Evolutionary conservation across 805 yeast genomes (phyloP).

Genomic region (Cyberlindnera sargentensis): DNA sequence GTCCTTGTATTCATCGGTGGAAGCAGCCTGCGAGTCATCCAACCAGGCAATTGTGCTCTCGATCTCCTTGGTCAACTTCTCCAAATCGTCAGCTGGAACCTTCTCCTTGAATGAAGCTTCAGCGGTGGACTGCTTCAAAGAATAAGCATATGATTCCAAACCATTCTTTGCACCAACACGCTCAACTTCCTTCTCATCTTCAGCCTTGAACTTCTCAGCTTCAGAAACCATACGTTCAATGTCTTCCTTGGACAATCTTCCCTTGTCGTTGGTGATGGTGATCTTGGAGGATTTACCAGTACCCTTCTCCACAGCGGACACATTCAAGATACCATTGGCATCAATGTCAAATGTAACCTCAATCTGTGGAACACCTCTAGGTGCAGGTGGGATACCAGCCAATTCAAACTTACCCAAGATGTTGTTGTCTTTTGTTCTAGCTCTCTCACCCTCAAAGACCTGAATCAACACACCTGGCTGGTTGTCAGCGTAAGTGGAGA

Average conservation of each 20-base stretch:
- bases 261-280: slow-evolving; percentile 89
- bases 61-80: slow-evolving; percentile 77
- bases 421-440: slow-evolving; percentile 90
- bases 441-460: slow-evolving; percentile 95
- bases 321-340: slow-evolving; percentile 83
- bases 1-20: slow-evolving; percentile 89
- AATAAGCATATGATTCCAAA: slow-evolving; percentile 84
- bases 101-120: slow-evolving; percentile 65
- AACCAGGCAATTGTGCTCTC: slow-evolving; percentile 83
- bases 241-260: slow-evolving; percentile 88
- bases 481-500: slow-evolving; percentile 94
- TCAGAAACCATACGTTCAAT: slow-evolving; percentile 97
- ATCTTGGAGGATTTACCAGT: slow-evolving; percentile 89
- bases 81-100: slow-evolving; percentile 86
- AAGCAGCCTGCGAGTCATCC: slow-evolving; percentile 75
- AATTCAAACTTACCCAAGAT: slow-evolving; percentile 80
- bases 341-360: slow-evolving; percentile 83
- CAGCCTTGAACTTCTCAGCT: slow-evolving; percentile 82
- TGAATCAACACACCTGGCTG: slow-evolving; percentile 93
- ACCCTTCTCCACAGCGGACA: slow-evolving; percentile 85
- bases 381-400: slow-evolving; percentile 84
- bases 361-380: slow-evolving; percentile 87
- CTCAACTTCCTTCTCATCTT: slow-evolving; percentile 81
- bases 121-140: slow-evolving; percentile 56
- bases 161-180: slow-evolving; percentile 95